Conservation (phyloP, 164 flowering plant species). For the Saururus chinensis region DNA sequence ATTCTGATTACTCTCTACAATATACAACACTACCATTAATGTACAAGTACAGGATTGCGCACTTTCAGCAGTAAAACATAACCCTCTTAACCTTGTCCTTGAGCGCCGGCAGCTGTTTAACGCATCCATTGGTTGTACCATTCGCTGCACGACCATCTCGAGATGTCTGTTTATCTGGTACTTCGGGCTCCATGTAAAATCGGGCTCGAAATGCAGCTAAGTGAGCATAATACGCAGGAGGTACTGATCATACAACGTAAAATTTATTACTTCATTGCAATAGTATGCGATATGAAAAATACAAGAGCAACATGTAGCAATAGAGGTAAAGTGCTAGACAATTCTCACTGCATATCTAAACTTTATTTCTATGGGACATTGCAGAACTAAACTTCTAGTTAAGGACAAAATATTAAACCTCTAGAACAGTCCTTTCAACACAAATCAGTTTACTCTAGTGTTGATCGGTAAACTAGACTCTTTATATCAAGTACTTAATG, state of each 20-base stretch:
- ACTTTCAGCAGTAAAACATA: conserved; percentile 34
- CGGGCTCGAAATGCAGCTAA: conserved; percentile 54
- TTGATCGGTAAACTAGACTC: no score
- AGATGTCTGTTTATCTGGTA: conserved; percentile 12
- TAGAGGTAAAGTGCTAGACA: no score
- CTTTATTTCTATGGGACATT: no score
- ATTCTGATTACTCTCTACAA: not conserved
- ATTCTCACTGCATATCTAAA: no score
- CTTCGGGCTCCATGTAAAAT: conserved; percentile 44
- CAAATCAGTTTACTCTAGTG: no score
- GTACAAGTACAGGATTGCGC: not conserved
- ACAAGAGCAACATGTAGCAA: not conserved
- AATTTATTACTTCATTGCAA: no score
- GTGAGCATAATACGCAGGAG: conserved; percentile 57
- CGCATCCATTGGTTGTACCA: conserved; percentile 8
- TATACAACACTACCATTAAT: not conserved
- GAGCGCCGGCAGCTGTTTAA: conserved; percentile 25
- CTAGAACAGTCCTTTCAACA: no score
- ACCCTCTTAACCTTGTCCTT: conserved; percentile 35
- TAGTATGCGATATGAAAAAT: no score
- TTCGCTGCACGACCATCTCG: conserved; percentile 2
- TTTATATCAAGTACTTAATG: no score
- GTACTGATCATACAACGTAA: conserved; percentile 18
- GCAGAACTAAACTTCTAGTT: no score
- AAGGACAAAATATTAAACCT: no score